Evolutionary conservation across 2,329 filamentous ascomycete species (phyloP).

Genomic region (Tolypocladium ophioglossoides): DNA sequence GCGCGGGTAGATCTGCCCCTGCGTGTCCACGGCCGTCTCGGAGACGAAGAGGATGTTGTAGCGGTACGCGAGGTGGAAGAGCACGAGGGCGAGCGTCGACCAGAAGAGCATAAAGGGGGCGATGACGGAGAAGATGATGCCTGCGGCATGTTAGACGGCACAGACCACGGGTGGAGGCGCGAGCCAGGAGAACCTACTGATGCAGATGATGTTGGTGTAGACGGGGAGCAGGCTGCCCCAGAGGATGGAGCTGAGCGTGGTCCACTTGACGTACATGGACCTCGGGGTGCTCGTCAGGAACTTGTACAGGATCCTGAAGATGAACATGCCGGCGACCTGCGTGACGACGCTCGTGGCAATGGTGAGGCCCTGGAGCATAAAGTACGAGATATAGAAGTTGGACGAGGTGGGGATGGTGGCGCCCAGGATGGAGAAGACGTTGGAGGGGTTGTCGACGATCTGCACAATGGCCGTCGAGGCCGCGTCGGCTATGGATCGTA

Average conservation of each 20-base stretch:
- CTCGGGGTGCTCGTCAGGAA: slow-evolving; percentile 67
- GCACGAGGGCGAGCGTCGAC: slow-evolving; percentile 61
- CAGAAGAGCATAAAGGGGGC: slow-evolving; percentile 76
- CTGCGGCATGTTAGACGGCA: slow-evolving; percentile 17
- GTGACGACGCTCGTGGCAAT: slow-evolving; percentile 64
- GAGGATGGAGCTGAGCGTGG: slow-evolving; percentile 53
- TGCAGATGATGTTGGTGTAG: slow-evolving; percentile 64
- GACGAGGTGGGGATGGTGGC: slow-evolving; percentile 67
- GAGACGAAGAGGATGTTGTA: slow-evolving; percentile 82
- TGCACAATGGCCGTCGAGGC: slow-evolving; percentile 57
- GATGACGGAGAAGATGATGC: slow-evolving; percentile 72
- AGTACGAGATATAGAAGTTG: slow-evolving; percentile 90
- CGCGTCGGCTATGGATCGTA: slow-evolving; percentile 72
- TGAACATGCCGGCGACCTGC: slow-evolving; percentile 53
- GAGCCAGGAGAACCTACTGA: slow-evolving; percentile 35
- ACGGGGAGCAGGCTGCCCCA: slow-evolving; percentile 72
- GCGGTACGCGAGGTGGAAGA: slow-evolving; percentile 77
- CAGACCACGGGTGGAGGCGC: too few relatives aligned
- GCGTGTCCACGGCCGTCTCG: slow-evolving; percentile 72
- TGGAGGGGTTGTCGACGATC: slow-evolving; percentile 51
- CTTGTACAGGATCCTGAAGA: slow-evolving; percentile 59
- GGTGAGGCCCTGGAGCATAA: slow-evolving; percentile 73
- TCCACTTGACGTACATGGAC: slow-evolving; percentile 67
- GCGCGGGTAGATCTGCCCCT: slow-evolving; percentile 77
- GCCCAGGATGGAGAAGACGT: slow-evolving; percentile 56